phyloP scores from a whole-genome alignment of 2,329 filamentous ascomycete species.

The Epichloe elymi region DNA sequence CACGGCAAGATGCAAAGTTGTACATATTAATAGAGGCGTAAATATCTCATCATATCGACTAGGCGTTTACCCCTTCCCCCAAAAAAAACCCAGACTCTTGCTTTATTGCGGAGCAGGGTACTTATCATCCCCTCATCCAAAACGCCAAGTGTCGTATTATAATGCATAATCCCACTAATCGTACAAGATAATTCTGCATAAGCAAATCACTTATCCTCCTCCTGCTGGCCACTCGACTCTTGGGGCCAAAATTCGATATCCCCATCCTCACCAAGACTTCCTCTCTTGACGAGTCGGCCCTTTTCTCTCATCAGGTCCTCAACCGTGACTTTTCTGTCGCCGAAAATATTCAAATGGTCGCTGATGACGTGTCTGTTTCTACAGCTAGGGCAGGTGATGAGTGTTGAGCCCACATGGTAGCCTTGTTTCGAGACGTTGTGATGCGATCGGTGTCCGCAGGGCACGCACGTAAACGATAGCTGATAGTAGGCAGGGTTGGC shows the following conservation, averaged over 20 bases:
- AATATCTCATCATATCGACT: not conserved
- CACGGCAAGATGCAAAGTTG: not conserved
- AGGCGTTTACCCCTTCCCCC: not conserved
- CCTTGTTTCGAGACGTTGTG: constrained; percentile 88
- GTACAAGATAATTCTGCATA: not conserved
- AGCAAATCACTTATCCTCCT: not conserved
- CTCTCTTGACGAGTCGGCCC: constrained; percentile 60
- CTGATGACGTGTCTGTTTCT: constrained; percentile 81
- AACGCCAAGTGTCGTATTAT: not conserved
- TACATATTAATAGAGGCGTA: not conserved
- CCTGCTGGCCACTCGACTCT: constrained; percentile 23
- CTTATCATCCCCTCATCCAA: not conserved
- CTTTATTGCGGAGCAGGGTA: not conserved
- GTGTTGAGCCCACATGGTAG: constrained; percentile 78
- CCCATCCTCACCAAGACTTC: constrained; percentile 60
- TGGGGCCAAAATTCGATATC: constrained; percentile 90
- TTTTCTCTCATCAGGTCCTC: constrained; percentile 68
- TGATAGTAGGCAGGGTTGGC: constrained; percentile 58
- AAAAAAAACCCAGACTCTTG: not conserved
- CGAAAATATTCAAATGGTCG: constrained; percentile 74
- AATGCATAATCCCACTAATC: not conserved
- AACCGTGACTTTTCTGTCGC: constrained; percentile 53
- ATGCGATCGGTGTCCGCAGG: constrained; percentile 65
- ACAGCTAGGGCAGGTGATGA: constrained; percentile 81
- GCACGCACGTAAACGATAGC: constrained; percentile 84